Conservation (phyloP, 2,329 filamentous ascomycete genomes). For the Alternaria atra region DNA sequence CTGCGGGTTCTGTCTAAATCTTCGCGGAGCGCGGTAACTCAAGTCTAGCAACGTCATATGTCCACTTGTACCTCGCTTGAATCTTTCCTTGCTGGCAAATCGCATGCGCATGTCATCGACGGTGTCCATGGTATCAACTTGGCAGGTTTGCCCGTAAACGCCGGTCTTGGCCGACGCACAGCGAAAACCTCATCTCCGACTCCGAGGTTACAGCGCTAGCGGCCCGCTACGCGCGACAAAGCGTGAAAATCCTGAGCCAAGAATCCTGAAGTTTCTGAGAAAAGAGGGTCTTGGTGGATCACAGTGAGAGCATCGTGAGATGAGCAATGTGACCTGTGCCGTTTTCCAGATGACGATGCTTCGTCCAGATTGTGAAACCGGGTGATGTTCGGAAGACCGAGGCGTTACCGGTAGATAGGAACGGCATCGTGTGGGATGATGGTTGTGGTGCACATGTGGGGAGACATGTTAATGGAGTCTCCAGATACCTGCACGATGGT, state of each 20-base stretch:
- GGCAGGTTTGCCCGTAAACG: constrained; percentile 6
- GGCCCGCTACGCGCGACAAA: constrained; percentile 24
- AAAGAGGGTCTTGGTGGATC: constrained; percentile 35
- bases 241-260: constrained; percentile 22
- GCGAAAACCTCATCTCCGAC: constrained; percentile 22
- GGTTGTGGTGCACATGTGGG: constrained; percentile 8
- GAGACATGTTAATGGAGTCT: constrained; percentile 8
- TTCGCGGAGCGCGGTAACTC: not conserved
- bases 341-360: constrained; percentile 4
- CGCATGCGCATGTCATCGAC: not conserved
- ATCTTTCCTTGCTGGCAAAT: not conserved
- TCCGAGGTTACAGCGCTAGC: constrained; percentile 36
- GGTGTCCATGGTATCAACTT: not conserved
- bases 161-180: constrained; percentile 35
- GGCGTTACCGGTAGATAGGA: constrained; percentile 1
- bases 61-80: not conserved
- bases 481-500: constrained; percentile 10
- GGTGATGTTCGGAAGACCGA: constrained; percentile 22
- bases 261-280: constrained; percentile 28
- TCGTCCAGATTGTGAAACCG: constrained; percentile 21
- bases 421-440: constrained; percentile 14
- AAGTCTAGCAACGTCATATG: not conserved
- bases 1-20: not conserved
- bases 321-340: constrained; percentile 14
- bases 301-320: constrained; percentile 12